Base-by-base conservation (phyloP, 768 basidiomycete genomes). In the Tricholoma furcatifolium region DNA sequence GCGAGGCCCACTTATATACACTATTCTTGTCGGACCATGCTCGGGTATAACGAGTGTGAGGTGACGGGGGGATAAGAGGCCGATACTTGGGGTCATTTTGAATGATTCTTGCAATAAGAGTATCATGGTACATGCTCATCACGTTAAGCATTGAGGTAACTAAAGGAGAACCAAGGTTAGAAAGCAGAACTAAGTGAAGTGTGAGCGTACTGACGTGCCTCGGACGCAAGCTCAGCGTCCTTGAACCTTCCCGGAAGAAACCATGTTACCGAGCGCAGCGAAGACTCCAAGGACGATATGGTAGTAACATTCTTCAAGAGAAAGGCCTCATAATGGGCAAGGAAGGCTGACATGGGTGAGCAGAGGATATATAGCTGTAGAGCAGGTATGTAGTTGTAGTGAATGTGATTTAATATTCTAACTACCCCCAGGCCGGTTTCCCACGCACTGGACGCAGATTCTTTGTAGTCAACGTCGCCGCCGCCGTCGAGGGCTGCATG, bases 181-280 rank as follows among this genome's bases (percentile, higher is more conserved):
- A 56, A 49, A 42, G 32, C 30, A 45, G 50, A 43, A 49, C 30
- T 18, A 5, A 34, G 38, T 47, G 35, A 34, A 35, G 27, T 27
- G 27, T 27, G 27, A 27, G 27, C 4, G 55, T 54, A 90, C 93
- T 79, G 60, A 96, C 95, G 76, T 63, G 88, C 84, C 81, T 98
- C 96, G 11, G 93, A 93, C 54, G 91, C 94, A 45, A 98, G 75
- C 68, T 98, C 95, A 42, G 94, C 93, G 78, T 98, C 95, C 71
- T 93, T 93, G 81, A 98, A 98, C 58, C 94, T 82, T 55, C 95
- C 95, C 40, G 96, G 96, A 40, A 98, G 74, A 62, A 98, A 85
- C 94, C 95, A 98, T 42, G 93, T 94, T 53, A 98, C 72, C 35
- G 93, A 94, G 58, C 93, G 79, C 58, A 98, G 70, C 23, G 88